Base-by-base conservation (phyloP, 345 rosid genomes). In the Moringa oleifera region DNA sequence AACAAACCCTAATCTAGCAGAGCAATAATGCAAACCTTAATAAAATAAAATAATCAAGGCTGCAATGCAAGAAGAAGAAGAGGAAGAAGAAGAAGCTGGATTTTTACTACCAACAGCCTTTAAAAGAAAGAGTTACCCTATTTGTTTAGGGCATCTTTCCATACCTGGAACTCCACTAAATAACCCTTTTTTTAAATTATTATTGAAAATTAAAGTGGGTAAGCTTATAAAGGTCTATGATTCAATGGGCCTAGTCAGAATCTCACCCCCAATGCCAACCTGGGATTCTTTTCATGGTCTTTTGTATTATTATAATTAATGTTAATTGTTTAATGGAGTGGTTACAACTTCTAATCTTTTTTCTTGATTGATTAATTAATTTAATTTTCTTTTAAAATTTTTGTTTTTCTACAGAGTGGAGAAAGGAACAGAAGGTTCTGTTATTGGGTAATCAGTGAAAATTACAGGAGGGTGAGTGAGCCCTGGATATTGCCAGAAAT, bases 241-340 rank as follows among this genome's bases (percentile, higher is more conserved):
- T 83, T 75, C 77, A 76, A 62, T 71, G 85, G 79, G 75, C 63
- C 83, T 75, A 62, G 83, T 79, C 83, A 80, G 80, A 79, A 73
- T 77, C 78, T 79, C 82, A 66, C 75, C 79, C 75, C 79, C 50
- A 74, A 66, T 79, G 37, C 85, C 85, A 79, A 78, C 86, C 79
- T 83, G 79, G 77, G 85, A 79, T 81, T 73, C 86, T 76, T 73
- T 80, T 67, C 52, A 68, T 72, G 69, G 65, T 70, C 13, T 36
- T 66, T 56, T 54, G 28, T 50, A 54, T 9, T 41, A 4, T 21
- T 25, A 12, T 13, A 55, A 54, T 16, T 51, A 58, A 23, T 33
- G 5, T 33, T 33, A 4, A 4, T 33, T 33, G 5, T 33, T 33
- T 33, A 41, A 11, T 9, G 52, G 51, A 59, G 71, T 70, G 63